phyloP scores from a whole-genome alignment of 1,139 yeast species.

The Saccharomyces pastorianus region DNA sequence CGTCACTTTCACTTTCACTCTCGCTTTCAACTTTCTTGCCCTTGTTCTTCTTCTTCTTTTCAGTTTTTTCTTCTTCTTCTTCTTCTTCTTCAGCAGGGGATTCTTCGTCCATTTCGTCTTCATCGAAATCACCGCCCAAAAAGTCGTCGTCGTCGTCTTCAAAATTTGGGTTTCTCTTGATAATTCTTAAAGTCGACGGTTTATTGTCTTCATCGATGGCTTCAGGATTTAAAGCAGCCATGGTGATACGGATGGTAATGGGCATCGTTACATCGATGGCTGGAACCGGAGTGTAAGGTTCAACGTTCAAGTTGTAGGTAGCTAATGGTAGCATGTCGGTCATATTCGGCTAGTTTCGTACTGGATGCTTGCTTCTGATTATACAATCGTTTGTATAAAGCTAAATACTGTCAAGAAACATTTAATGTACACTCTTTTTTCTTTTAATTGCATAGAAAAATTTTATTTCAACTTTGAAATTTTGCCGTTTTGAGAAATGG shows the following conservation, averaged over 20 bases:
- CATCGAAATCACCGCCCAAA: slow-evolving; percentile 48
- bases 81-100: slow-evolving; percentile 33
- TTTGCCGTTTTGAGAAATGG: not conserved
- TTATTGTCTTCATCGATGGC: slow-evolving; percentile 67
- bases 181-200: slow-evolving; percentile 83
- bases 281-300: slow-evolving; percentile 80
- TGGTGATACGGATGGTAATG: slow-evolving; percentile 79
- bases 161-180: slow-evolving; percentile 59
- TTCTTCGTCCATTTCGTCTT: slow-evolving; percentile 41
- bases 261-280: slow-evolving; percentile 84
- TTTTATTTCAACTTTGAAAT: not conserved
- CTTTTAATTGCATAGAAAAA: not conserved
- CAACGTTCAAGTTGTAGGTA: slow-evolving; percentile 72
- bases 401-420: not conserved
- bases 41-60: slow-evolving; percentile 27
- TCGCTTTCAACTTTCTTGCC: slow-evolving; percentile 28
- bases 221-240: slow-evolving; percentile 93
- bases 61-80: slow-evolving; percentile 28
- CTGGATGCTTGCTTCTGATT: not conserved
- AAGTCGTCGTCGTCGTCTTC: slow-evolving; percentile 39
- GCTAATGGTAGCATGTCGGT: slow-evolving; percentile 71
- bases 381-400: not conserved
- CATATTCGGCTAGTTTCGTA: slow-evolving; percentile 35
- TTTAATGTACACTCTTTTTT: not conserved
- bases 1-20: slow-evolving; percentile 22